Evolutionary conservation across 2,329 filamentous ascomycete species (phyloP).

Genomic region (Neopestalotiopsis sp.): DNA sequence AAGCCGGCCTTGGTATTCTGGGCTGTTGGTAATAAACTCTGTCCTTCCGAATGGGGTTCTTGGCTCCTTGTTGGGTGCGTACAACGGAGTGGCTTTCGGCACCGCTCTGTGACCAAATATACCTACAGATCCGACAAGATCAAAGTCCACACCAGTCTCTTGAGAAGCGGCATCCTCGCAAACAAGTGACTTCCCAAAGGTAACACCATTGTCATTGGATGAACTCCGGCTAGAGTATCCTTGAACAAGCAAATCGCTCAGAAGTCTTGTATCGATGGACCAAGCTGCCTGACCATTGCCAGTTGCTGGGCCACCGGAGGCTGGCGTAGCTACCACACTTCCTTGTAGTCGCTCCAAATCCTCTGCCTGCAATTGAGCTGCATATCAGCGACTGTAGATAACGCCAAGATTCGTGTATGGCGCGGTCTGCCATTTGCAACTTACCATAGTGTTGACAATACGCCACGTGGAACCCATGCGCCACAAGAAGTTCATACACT

Average conservation of each 20-base stretch:
- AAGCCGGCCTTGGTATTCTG: not conserved
- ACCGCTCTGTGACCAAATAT: constrained; percentile 2
- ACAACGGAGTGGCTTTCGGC: not conserved
- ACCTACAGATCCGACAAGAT: not conserved
- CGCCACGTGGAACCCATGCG: not conserved
- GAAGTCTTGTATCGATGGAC: not conserved
- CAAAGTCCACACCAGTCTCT: not conserved
- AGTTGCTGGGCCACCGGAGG: not conserved
- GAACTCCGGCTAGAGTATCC: not conserved
- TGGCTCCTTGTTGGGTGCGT: not conserved
- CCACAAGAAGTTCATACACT: constrained; percentile 1
- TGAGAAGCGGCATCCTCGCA: not conserved
- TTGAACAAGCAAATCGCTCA: not conserved
- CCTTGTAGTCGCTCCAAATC: not conserved
- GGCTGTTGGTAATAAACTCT: not conserved
- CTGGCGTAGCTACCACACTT: not conserved
- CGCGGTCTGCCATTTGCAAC: not conserved
- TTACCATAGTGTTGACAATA: not conserved
- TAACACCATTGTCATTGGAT: not conserved
- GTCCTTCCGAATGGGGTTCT: not conserved
- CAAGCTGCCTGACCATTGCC: not conserved
- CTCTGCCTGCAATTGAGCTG: not conserved
- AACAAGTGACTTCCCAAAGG: not conserved
- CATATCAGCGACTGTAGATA: not conserved
- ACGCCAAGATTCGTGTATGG: not conserved